phyloP scores from a whole-genome alignment of 2,329 filamentous ascomycete species.

The Waltergamsia citrina region DNA sequence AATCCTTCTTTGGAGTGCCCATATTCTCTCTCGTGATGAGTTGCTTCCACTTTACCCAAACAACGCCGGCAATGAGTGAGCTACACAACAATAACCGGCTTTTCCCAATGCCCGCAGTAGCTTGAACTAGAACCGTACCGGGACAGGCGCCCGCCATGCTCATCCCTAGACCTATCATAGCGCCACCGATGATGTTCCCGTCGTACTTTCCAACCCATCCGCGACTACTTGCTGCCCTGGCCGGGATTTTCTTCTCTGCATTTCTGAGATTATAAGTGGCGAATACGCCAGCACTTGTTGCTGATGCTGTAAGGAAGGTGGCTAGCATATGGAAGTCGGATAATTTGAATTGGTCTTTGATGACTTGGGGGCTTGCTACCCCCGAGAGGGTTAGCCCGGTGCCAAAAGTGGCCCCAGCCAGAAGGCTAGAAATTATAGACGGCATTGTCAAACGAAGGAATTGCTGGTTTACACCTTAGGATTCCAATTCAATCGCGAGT shows the following conservation, averaged over 20 bases:
- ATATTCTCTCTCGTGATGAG: not conserved
- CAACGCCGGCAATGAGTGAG: conserved; percentile 3
- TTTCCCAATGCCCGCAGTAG: conserved; percentile 4
- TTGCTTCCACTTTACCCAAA: conserved; percentile 5
- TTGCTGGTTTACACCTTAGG: too few relatives aligned
- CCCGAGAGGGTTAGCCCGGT: conserved; percentile 6
- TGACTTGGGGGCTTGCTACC: conserved; percentile 6
- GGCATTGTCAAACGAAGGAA: too few relatives aligned
- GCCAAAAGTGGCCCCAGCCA: conserved; percentile 6
- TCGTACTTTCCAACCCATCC: conserved; percentile 5
- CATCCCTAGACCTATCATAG: conserved; percentile 7
- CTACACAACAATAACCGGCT: conserved; percentile 5
- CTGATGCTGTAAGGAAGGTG: conserved; percentile 6
- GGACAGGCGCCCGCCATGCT: conserved; percentile 7
- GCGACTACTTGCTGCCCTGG: conserved; percentile 2
- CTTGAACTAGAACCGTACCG: conserved; percentile 6
- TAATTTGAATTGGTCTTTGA: conserved; percentile 6
- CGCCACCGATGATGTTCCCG: conserved; percentile 6
- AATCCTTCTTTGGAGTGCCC: not conserved
- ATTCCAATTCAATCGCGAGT: too few relatives aligned
- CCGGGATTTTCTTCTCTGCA: conserved; percentile 2
- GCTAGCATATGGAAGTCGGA: conserved; percentile 7
- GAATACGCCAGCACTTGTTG: conserved; percentile 6
- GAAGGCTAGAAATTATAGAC: too few relatives aligned
- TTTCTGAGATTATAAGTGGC: conserved; percentile 5